Percentiles rank a stretch among this genome's conserved stretches.
These are phyloP conservation scores for Acacia crassicarpa DNA, from an alignment of 306 rosid genomes.

Conservation along the genomic window DNA sequence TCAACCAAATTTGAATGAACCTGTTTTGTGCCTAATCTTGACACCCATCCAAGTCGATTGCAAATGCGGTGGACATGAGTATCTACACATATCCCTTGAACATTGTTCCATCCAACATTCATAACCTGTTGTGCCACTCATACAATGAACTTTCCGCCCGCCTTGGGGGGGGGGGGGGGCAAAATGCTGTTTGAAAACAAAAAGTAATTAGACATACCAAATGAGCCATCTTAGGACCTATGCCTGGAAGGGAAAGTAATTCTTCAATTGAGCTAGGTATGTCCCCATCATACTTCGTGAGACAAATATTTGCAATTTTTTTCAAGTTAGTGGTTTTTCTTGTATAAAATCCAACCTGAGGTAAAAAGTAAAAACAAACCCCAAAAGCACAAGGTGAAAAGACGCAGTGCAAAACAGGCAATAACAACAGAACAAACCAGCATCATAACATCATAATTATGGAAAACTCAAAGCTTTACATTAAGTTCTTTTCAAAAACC, in stretches of 20 bases:
- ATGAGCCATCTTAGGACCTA: conserved; percentile 99
- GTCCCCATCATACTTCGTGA: conserved; percentile 77
- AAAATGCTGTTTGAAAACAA: conserved; percentile 21
- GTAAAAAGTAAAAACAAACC: not conserved
- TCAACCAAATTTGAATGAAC: conserved; percentile 36
- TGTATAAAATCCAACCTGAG: conserved; percentile 88
- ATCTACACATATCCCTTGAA: conserved; percentile 95
- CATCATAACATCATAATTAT: conserved; percentile 10
- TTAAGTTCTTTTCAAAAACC: not conserved
- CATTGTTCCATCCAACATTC: conserved; percentile 91
- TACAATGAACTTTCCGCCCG: conserved; percentile 21
- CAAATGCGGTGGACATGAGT: conserved; percentile 93
- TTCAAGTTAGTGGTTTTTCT: conserved; percentile 83
- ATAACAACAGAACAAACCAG: conserved; percentile 12
- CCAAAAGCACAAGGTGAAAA: conserved; percentile 12
- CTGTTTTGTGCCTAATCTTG: conserved; percentile 71
- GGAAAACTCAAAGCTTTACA: not conserved
- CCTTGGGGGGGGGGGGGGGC: conserved; percentile 11
- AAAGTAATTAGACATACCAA: conserved; percentile 51
- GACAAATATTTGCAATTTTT: conserved; percentile 86
- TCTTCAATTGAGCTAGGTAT: conserved; percentile 82
- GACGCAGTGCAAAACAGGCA: conserved; percentile 12
- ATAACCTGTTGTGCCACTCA: conserved; percentile 61
- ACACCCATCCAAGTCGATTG: conserved; percentile 94
- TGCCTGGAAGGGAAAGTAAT: conserved; percentile 88